Evolutionary conservation across 2,329 filamentous ascomycete genomes (phyloP), one percentile per base, ranked within the genome.

Genomic region (Tothia fuscella): DNA sequence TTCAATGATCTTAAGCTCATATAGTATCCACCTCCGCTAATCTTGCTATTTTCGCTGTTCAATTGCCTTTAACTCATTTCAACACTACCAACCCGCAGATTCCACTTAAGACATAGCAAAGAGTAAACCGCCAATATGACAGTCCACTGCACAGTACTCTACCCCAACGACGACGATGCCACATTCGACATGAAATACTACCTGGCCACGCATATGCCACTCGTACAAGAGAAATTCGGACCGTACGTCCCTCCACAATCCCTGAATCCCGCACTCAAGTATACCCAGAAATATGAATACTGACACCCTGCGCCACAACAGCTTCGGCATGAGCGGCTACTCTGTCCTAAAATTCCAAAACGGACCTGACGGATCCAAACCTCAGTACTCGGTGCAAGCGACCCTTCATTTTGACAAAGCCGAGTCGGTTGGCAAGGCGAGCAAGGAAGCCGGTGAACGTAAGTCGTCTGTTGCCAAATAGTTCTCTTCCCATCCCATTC

Each of bases 141-240:
- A 37, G 9, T 37, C 13, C 14, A 21, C 4, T 37, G 35, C n/a
- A 37, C 35, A 26, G 35, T 37, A 9, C 35, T 37, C 1, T 37
- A 37, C 14, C 35, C 35, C 12, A 37, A 37, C 19, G 35, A 37
- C 3, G 35, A n/a, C 12, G 35, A 37, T 28, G 35, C 35, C 20
- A 37, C 35, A 25, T 37, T 37, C 21, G 20, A 37, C n/a, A 17
- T 37, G 35, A 25, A 37, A 3, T 37, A 37, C 21, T 37, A 41
- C 39, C 39, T 41, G 10, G 21, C 28, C 21, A 34, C 30, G 13
- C 39, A 41, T 17, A 41, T 41, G 39, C 39, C 39, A 5, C 20
- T 41, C 16, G 39, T 41, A 12, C 12, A 25, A 6, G 28, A 41
- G 29, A 29, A 41, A n/a, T 25, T 41, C 13, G 39, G 39, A n/a